These are phyloP conservation scores for Rhizoclosmatium globosum DNA, from an alignment of 192 early-diverging fungal genomes.

Conservation along the genomic window DNA sequence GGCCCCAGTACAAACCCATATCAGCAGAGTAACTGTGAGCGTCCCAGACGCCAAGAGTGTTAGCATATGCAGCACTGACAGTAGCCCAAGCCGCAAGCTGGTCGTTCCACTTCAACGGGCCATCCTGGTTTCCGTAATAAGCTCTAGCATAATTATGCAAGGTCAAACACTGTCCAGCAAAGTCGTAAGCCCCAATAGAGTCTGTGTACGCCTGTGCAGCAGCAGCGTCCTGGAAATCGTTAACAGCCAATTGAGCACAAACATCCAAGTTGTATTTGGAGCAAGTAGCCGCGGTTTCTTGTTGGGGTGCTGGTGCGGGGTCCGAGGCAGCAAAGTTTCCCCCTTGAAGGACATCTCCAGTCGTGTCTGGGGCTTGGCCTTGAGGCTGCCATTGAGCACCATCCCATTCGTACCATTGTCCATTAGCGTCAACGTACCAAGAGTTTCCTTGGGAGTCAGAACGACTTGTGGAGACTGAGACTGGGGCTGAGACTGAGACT, in stretches of 20 bases:
- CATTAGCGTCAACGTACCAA: too few species aligned
- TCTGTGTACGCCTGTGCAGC: background rate
- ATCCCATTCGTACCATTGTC: too few species aligned
- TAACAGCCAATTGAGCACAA: background rate
- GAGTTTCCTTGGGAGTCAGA: too few species aligned
- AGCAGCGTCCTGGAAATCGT: background rate
- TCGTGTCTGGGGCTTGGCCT: too few species aligned
- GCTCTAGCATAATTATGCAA: background rate
- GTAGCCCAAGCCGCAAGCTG: constrained; percentile 6
- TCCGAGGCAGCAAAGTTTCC: too few species aligned
- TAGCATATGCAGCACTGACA: constrained; percentile 4
- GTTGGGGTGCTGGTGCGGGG: too few species aligned
- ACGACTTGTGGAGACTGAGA: too few species aligned
- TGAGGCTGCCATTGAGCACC: too few species aligned
- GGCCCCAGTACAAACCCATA: background rate
- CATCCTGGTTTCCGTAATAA: constrained; percentile 1
- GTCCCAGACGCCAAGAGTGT: background rate
- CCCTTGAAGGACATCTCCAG: too few species aligned
- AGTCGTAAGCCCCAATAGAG: background rate
- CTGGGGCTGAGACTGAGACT: too few species aligned
- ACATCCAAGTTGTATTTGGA: background rate
- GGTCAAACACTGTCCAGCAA: background rate
- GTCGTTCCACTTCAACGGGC: background rate
- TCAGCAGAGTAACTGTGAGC: constrained; percentile 7
- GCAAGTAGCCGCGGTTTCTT: background rate